Conservation (phyloP, 495 filamentous ascomycete species). For the Aspergillus bridgeri region DNA sequence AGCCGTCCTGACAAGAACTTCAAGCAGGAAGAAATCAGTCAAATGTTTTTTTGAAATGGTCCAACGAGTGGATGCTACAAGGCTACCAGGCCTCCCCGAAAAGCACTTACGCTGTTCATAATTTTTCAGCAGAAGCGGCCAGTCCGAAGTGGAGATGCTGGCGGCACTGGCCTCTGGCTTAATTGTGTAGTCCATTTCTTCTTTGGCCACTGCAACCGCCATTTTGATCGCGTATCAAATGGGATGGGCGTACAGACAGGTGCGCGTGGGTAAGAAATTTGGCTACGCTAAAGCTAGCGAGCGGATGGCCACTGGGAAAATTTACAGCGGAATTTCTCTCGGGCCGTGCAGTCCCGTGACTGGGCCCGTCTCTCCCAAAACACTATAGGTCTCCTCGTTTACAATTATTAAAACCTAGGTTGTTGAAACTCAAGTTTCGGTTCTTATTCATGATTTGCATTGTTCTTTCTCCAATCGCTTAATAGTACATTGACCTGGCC, state of each 20-base stretch:
- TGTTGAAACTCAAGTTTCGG: too few relatives aligned
- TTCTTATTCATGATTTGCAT: too few relatives aligned
- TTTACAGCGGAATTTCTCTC: conserved; percentile 20
- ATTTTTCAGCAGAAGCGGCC: conserved; percentile 90
- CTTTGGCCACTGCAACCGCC: conserved; percentile 61
- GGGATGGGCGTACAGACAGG: conserved; percentile 22
- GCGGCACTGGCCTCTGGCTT: conserved; percentile 78
- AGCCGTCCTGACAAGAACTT: conserved; percentile 81
- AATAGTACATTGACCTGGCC: neutral
- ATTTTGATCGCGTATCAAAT: conserved; percentile 29
- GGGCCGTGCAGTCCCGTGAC: neutral
- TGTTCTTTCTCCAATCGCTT: too few relatives aligned
- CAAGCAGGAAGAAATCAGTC: conserved; percentile 19
- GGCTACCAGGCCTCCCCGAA: conserved; percentile 1
- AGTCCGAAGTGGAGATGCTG: conserved; percentile 69
- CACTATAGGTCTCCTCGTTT: too few relatives aligned
- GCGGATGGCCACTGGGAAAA: conserved; percentile 24
- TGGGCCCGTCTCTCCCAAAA: too few relatives aligned
- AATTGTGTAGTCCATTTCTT: conserved; percentile 73
- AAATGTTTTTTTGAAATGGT: conserved; percentile 17
- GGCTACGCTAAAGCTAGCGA: conserved; percentile 25
- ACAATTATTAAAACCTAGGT: too few relatives aligned
- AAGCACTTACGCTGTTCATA: conserved; percentile 68
- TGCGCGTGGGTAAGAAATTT: conserved; percentile 18
- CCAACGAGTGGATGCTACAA: conserved; percentile 1